Evolutionary conservation across 2,329 filamentous ascomycete genomes (phyloP).

Genomic region (Epichloe elymi): DNA sequence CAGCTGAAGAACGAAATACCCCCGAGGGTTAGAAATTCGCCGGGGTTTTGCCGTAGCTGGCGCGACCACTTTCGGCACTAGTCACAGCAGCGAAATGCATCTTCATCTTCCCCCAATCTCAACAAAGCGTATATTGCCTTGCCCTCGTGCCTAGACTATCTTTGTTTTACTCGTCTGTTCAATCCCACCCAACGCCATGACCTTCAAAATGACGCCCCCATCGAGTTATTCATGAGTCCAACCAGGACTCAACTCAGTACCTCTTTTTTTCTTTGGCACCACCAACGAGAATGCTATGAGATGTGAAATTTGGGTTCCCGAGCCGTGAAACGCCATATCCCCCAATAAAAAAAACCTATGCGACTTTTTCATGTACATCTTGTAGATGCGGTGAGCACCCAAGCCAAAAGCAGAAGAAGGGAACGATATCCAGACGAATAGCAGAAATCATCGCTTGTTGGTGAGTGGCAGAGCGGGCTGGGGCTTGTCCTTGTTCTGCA

Average conservation of each 20-base stretch:
- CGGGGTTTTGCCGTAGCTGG: not conserved
- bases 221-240: not conserved
- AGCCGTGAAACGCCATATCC: not conserved
- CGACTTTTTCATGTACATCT: not conserved
- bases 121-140: too few relatives aligned
- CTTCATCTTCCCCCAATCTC: too few relatives aligned
- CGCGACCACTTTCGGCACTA: not conserved
- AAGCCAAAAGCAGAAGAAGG: not conserved
- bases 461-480: slow-evolving; percentile 2
- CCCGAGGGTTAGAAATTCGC: not conserved
- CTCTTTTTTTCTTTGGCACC: not conserved
- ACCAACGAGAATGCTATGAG: not conserved
- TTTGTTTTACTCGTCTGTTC: too few relatives aligned
- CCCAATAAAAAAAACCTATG: not conserved
- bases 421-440: not conserved
- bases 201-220: too few relatives aligned
- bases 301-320: not conserved
- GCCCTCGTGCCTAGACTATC: too few relatives aligned
- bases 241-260: not conserved
- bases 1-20: not conserved
- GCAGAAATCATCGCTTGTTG: slow-evolving; percentile 1
- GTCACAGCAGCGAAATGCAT: too few relatives aligned
- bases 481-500: slow-evolving; percentile 5
- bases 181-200: too few relatives aligned
- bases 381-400: not conserved